phyloP scores from a whole-genome alignment of 768 basidiomycete genomes.

The Kwoniella sp. region DNA sequence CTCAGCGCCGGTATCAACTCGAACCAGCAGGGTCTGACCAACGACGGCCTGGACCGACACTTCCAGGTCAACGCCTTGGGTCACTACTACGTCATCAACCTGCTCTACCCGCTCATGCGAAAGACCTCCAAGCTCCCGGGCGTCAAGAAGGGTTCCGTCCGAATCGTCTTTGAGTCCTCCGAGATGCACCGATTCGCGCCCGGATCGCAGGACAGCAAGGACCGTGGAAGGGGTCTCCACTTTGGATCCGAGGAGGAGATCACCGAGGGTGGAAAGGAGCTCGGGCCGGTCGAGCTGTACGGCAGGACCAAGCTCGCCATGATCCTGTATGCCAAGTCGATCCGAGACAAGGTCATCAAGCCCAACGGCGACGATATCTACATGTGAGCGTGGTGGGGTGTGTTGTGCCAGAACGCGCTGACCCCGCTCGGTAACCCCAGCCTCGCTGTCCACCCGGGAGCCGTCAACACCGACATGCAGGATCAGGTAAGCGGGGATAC shows the following conservation, averaged over 20 bases:
- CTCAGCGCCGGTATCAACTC: conserved; percentile 40
- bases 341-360: conserved; percentile 48
- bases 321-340: conserved; percentile 51
- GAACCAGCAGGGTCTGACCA: conserved; percentile 35
- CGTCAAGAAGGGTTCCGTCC: conserved; percentile 43
- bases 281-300: conserved; percentile 50
- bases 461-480: conserved; percentile 49
- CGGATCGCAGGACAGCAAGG: conserved; percentile 19
- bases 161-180: conserved; percentile 53
- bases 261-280: conserved; percentile 41
- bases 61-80: conserved; percentile 51
- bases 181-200: conserved; percentile 53
- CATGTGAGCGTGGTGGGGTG: conserved; percentile 15
- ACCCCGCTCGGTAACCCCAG: conserved; percentile 1
- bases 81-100: conserved; percentile 54
- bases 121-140: conserved; percentile 46
- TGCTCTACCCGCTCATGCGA: conserved; percentile 52
- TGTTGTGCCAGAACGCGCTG: too few species aligned
- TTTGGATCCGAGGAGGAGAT: conserved; percentile 53
- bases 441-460: conserved; percentile 46
- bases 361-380: conserved; percentile 46
- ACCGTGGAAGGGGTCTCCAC: conserved; percentile 26
- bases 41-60: conserved; percentile 40
- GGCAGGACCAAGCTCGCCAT: conserved; percentile 54
- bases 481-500: conserved; percentile 14